phyloP scores from a whole-genome alignment of 108 stramenopile genomes.

The Craspedostauros australis region DNA sequence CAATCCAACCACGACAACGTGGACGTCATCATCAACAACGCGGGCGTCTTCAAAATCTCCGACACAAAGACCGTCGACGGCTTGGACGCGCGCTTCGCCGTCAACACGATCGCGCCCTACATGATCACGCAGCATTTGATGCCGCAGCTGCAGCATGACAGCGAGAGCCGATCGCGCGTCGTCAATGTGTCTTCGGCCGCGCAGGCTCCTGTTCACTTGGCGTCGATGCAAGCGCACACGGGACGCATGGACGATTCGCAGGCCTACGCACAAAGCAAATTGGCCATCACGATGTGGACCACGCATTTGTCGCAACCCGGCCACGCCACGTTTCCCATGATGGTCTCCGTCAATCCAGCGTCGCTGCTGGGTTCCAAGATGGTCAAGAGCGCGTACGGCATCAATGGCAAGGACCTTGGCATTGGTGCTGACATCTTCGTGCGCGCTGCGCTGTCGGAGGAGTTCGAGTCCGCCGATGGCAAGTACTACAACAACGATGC shows the following conservation, averaged over 20 bases:
- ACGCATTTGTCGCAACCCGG: neutral
- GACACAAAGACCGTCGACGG: neutral
- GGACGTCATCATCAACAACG: conserved; percentile 21
- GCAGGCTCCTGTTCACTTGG: conserved; percentile 9
- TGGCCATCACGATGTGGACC: conserved; percentile 19
- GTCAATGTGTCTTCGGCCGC: conserved; percentile 23
- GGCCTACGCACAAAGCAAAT: conserved; percentile 25
- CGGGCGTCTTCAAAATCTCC: conserved; percentile 4
- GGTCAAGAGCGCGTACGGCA: conserved; percentile 13
- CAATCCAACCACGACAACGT: neutral
- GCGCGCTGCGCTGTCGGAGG: conserved; percentile 3
- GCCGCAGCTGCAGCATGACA: neutral
- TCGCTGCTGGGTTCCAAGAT: conserved; percentile 15
- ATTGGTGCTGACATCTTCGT: conserved; percentile 16
- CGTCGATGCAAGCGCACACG: neutral
- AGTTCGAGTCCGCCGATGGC: conserved; percentile 10
- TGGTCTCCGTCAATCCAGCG: conserved; percentile 11
- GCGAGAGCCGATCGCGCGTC: neutral
- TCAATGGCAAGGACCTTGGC: neutral
- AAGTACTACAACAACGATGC: too few relatives aligned
- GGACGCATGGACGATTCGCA: neutral
- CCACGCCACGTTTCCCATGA: neutral
- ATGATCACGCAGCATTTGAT: conserved; percentile 5
- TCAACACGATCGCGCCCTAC: conserved; percentile 19
- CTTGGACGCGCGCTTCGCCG: conserved; percentile 11